A percentile compares a stretch with the other conserved stretches of the same genome.
Evolutionary conservation across 139 green algal species (phyloP).

Genomic region (Micromonas commoda): DNA sequence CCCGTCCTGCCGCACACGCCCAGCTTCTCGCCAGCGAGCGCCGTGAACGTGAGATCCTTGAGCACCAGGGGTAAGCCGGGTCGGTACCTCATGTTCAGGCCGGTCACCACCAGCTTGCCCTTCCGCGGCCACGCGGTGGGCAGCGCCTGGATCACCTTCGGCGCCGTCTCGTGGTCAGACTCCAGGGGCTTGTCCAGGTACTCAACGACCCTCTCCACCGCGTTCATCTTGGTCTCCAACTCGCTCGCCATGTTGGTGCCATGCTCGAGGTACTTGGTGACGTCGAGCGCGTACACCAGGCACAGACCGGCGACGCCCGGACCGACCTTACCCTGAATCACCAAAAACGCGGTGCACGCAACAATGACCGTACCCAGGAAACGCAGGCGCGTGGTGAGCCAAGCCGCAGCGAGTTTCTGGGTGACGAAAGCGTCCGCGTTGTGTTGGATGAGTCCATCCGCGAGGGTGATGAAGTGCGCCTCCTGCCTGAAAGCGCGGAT

Average conservation of each 20-base stretch:
- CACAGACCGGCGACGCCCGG: slow-evolving; percentile 30
- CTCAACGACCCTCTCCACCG: slow-evolving; percentile 79
- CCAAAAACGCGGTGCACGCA: slow-evolving; percentile 33
- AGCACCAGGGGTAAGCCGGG: slow-evolving; percentile 74
- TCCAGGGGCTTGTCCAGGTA: slow-evolving; percentile 51
- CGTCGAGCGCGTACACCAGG: slow-evolving; percentile 45
- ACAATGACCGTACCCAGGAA: slow-evolving; percentile 37
- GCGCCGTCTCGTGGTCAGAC: not conserved
- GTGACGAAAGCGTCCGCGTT: slow-evolving; percentile 36
- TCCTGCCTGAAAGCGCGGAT: slow-evolving; percentile 49
- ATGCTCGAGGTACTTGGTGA: slow-evolving; percentile 78
- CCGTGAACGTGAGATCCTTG: slow-evolving; percentile 61
- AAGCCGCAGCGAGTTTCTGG: slow-evolving; percentile 61
- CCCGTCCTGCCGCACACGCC: slow-evolving; percentile 67
- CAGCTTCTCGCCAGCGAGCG: slow-evolving; percentile 57
- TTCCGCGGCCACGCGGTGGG: slow-evolving; percentile 48
- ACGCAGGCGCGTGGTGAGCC: slow-evolving; percentile 80
- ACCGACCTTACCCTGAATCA: slow-evolving; percentile 11
- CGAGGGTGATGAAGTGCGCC: slow-evolving; percentile 37
- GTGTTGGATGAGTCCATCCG: slow-evolving; percentile 32
- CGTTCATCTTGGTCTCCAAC: slow-evolving; percentile 85
- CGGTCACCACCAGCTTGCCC: slow-evolving; percentile 54
- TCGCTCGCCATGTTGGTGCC: slow-evolving; percentile 64
- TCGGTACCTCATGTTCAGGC: slow-evolving; percentile 79
- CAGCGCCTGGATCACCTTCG: not conserved